These are phyloP conservation scores for Mucor ambiguus DNA, from an alignment of 371 early-diverging fungal species.

Conservation along the genomic window DNA sequence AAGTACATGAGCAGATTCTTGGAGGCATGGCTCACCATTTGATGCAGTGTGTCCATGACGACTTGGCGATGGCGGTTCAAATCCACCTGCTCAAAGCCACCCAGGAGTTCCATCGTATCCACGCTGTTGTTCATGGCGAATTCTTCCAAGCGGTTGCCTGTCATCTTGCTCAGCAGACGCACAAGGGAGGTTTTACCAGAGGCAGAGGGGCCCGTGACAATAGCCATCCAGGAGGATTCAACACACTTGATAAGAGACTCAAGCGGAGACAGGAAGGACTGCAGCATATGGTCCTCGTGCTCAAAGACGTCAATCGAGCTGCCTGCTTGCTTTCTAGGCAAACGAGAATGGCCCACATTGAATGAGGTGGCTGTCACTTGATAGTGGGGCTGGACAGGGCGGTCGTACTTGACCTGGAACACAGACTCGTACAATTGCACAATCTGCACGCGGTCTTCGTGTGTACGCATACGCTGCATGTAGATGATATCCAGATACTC, in stretches of 20 bases:
- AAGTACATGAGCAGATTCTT: constrained; percentile 36
- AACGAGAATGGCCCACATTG: constrained; percentile 71
- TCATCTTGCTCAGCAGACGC: constrained; percentile 77
- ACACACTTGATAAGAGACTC: constrained; percentile 88
- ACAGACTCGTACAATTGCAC: constrained; percentile 65
- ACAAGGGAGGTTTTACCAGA: constrained; percentile 91
- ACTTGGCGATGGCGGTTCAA: constrained; percentile 75
- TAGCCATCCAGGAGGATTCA: constrained; percentile 91
- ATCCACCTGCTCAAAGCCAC: constrained; percentile 97
- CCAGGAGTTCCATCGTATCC: constrained; percentile 94
- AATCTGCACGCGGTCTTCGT: constrained; percentile 75
- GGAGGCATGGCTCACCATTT: constrained; percentile 31
- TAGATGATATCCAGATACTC: constrained; percentile 83
- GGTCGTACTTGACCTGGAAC: constrained; percentile 58
- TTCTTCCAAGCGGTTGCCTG: constrained; percentile 84
- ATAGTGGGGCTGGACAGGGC: constrained; percentile 46
- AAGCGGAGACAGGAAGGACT: constrained; percentile 67
- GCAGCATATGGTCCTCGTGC: constrained; percentile 63
- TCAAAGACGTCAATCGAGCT: constrained; percentile 31
- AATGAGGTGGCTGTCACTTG: constrained; percentile 43
- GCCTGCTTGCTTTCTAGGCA: constrained; percentile 48
- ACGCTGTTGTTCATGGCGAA: constrained; percentile 95
- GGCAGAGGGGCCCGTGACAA: constrained; percentile 86
- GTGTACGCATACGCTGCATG: constrained; percentile 86
- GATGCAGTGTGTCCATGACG: constrained; percentile 47